Conservation (phyloP, 1,139 yeast species). For the Trichomonascaceae sp. region DNA sequence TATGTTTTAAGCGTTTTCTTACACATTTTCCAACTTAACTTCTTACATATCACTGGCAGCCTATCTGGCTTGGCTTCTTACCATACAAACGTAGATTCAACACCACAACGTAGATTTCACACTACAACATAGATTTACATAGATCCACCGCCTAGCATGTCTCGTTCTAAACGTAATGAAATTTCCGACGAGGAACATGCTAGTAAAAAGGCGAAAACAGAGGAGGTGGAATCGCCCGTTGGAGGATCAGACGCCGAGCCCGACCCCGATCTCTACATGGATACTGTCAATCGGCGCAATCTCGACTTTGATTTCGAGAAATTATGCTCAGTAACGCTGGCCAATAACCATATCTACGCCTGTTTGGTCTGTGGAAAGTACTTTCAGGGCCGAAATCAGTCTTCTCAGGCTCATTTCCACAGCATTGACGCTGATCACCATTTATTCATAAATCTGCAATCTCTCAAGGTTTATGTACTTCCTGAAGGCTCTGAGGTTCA, state of each 20-base stretch:
- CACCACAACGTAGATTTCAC: too few species aligned
- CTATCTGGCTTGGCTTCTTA: too few species aligned
- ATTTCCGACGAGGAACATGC: neutral
- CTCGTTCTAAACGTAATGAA: neutral
- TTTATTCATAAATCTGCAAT: slow-evolving; percentile 51
- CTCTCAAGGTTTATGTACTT: slow-evolving; percentile 45
- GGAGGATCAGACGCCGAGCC: neutral
- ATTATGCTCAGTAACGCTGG: slow-evolving; percentile 57
- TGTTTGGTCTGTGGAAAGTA: slow-evolving; percentile 73
- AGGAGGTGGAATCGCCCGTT: neutral
- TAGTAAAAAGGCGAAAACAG: neutral
- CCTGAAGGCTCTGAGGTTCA: slow-evolving; percentile 54
- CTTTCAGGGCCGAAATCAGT: slow-evolving; percentile 57
- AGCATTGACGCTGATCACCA: slow-evolving; percentile 59
- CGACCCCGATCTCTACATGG: slow-evolving; percentile 37
- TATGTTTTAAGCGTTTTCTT: too few species aligned
- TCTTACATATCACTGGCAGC: too few species aligned
- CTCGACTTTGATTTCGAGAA: slow-evolving; percentile 70
- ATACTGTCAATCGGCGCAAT: slow-evolving; percentile 47
- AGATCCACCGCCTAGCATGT: neutral
- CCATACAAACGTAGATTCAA: too few species aligned
- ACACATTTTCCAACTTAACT: too few species aligned
- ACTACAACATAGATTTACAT: neutral
- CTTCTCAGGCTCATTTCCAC: slow-evolving; percentile 65
- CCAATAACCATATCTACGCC: slow-evolving; percentile 58